phyloP scores from a whole-genome alignment of 2,329 filamentous ascomycete genomes.

The Exophiala oligosperma region DNA sequence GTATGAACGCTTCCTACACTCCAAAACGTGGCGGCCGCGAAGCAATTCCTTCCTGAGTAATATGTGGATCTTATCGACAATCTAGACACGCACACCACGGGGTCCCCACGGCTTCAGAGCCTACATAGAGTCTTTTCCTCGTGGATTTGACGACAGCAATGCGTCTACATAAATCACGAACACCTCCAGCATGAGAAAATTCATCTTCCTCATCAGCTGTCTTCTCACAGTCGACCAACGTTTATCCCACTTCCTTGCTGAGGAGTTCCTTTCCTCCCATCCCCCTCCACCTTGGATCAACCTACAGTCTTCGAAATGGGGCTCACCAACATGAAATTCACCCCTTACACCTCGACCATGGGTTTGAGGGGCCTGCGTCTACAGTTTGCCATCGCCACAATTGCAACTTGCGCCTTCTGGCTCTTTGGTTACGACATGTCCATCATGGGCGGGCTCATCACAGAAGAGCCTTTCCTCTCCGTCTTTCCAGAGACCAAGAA shows the following conservation, averaged over 20 bases:
- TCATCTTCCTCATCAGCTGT: slow-evolving; percentile 1
- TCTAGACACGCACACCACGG: no score
- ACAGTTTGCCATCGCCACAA: slow-evolving; percentile 16
- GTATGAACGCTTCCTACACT: neutral
- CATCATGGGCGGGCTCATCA: slow-evolving; percentile 23
- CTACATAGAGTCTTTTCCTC: neutral
- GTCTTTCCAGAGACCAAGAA: slow-evolving; percentile 18
- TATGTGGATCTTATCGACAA: neutral
- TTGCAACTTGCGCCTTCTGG: slow-evolving; percentile 27
- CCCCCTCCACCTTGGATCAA: neutral
- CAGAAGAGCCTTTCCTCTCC: slow-evolving; percentile 22
- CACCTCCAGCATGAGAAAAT: neutral
- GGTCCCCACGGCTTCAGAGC: no score
- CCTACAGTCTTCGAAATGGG: slow-evolving; percentile 1
- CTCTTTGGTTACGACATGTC: slow-evolving; percentile 29
- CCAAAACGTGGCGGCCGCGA: neutral
- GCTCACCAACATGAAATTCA: slow-evolving; percentile 8
- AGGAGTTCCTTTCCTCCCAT: no score
- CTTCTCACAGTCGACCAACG: slow-evolving; percentile 4
- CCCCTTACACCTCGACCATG: slow-evolving; percentile 10
- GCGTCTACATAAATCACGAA: slow-evolving; percentile 2
- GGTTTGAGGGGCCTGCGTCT: slow-evolving; percentile 3
- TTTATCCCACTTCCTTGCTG: neutral
- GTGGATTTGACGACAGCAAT: neutral
- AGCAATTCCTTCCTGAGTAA: slow-evolving; percentile 1